Evolutionary conservation across 257 asterid species (phyloP).

Genomic region (Solanum paucissectum): DNA sequence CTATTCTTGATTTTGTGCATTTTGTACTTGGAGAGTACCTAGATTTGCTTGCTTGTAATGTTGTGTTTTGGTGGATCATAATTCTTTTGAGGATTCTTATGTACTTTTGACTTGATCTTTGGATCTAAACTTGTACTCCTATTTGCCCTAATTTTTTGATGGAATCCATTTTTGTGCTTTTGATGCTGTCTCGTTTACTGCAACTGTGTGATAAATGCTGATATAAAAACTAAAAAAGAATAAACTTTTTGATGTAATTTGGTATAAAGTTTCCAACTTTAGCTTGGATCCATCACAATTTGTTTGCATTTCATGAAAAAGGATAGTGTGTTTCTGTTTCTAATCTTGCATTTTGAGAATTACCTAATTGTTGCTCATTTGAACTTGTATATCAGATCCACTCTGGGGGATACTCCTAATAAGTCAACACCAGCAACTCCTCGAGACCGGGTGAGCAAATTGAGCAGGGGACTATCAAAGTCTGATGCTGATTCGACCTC

Average conservation of each 20-base stretch:
- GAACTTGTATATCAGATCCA: conserved; percentile 39
- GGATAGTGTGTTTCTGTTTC: neutral
- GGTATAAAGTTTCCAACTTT: neutral
- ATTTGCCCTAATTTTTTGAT: neutral
- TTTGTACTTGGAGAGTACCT: neutral
- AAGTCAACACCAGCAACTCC: conserved; percentile 55
- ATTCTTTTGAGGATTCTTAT: neutral
- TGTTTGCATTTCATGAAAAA: neutral
- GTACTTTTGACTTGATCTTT: conserved; percentile 5
- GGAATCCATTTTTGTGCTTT: neutral
- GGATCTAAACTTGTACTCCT: conserved; percentile 12
- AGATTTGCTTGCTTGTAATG: neutral
- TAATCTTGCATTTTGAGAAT: neutral
- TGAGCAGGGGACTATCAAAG: conserved; percentile 51
- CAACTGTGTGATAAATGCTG: neutral
- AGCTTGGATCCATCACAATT: neutral
- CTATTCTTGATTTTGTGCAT: neutral
- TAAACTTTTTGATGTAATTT: neutral
- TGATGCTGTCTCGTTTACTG: neutral
- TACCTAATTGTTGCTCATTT: neutral
- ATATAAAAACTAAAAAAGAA: neutral
- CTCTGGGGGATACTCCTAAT: conserved; percentile 57
- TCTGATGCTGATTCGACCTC: conserved; percentile 65
- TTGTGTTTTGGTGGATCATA: neutral
- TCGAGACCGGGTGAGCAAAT: conserved; percentile 27